These are phyloP conservation scores for Parafenestella ontariensis DNA, from an alignment of 2,329 filamentous ascomycete genomes.

Conservation along the genomic window DNA sequence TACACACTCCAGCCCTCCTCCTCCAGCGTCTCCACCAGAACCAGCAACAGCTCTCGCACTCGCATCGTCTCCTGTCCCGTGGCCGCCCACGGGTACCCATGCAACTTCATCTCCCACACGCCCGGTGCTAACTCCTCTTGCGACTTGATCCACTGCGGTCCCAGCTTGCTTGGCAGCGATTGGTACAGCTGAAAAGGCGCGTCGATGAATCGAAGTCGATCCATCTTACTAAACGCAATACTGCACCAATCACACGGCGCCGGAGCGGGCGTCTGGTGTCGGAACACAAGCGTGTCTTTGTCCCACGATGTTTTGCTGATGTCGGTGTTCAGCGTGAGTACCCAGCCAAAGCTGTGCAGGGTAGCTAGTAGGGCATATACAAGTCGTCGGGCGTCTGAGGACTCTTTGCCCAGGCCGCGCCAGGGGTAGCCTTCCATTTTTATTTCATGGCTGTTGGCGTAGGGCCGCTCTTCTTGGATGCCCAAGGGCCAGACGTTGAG, in stretches of 20 bases:
- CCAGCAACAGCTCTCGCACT: conserved; percentile 45
- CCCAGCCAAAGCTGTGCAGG: conserved; percentile 40
- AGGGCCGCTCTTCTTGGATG: conserved; percentile 41
- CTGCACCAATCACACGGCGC: conserved; percentile 48
- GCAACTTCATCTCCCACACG: conserved; percentile 43
- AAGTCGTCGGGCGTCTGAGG: conserved; percentile 41
- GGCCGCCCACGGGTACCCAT: conserved; percentile 43
- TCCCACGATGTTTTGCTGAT: conserved; percentile 43
- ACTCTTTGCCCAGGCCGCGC: conserved; percentile 31
- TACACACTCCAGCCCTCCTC: conserved; percentile 50
- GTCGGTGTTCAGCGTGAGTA: conserved; percentile 47
- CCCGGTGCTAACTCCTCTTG: conserved; percentile 18
- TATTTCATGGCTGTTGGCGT: conserved; percentile 47
- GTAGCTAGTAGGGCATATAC: conserved; percentile 40
- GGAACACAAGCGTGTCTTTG: conserved; percentile 43
- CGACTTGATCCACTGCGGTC: conserved; percentile 13
- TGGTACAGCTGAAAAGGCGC: conserved; percentile 15
- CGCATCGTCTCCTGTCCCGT: conserved; percentile 46
- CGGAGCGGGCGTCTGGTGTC: conserved; percentile 43
- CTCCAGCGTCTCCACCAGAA: conserved; percentile 46
- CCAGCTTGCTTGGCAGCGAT: conserved; percentile 14
- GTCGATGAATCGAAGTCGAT: conserved; percentile 46
- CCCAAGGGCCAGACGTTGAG: conserved; percentile 33
- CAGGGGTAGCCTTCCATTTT: conserved; percentile 50
- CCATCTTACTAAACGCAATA: conserved; percentile 41